Conservation (phyloP, 192 early-diverging fungal species). For the Backusella tuberculispora region DNA sequence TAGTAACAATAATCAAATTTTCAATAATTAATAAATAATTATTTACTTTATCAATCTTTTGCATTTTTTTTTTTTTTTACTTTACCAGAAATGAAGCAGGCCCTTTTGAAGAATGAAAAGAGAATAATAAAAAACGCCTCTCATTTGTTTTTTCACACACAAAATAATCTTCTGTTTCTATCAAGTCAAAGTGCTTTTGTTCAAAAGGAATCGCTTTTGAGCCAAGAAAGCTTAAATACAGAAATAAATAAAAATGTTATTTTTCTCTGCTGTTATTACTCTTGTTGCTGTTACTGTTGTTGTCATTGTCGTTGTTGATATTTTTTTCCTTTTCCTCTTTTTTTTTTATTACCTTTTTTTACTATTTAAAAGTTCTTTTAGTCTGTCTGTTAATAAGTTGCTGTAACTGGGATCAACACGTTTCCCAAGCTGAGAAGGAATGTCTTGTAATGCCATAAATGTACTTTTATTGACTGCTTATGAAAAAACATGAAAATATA, state of each 20-base stretch:
- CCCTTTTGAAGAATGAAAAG: conserved; percentile 51
- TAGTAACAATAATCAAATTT: background rate
- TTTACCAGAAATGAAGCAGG: conserved; percentile 59
- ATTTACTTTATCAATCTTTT: too few species aligned
- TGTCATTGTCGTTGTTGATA: too few species aligned
- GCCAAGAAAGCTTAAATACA: conserved; percentile 60
- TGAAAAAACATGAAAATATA: background rate
- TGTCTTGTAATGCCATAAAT: background rate
- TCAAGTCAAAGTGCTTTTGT: conserved; percentile 44
- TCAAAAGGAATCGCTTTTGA: conserved; percentile 60
- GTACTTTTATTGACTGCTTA: background rate
- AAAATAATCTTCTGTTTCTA: conserved; percentile 64
- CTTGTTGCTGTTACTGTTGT: too few species aligned
- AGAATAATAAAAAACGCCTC: conserved; percentile 51
- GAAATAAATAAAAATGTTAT: too few species aligned
- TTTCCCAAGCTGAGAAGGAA: conserved; percentile 22
- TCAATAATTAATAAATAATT: background rate
- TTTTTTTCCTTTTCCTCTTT: conserved; percentile 33
- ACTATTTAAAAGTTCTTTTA: conserved; percentile 32
- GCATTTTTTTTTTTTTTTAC: background rate
- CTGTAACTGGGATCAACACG: conserved; percentile 44
- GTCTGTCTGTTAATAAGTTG: conserved; percentile 30
- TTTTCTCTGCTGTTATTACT: too few species aligned
- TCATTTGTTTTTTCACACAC: conserved; percentile 59
- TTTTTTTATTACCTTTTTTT: background rate